Evolutionary conservation across 371 early-diverging fungal genomes (phyloP), one percentile per base, ranked within the genome.

Genomic region (Lichtheimia ramosa): DNA sequence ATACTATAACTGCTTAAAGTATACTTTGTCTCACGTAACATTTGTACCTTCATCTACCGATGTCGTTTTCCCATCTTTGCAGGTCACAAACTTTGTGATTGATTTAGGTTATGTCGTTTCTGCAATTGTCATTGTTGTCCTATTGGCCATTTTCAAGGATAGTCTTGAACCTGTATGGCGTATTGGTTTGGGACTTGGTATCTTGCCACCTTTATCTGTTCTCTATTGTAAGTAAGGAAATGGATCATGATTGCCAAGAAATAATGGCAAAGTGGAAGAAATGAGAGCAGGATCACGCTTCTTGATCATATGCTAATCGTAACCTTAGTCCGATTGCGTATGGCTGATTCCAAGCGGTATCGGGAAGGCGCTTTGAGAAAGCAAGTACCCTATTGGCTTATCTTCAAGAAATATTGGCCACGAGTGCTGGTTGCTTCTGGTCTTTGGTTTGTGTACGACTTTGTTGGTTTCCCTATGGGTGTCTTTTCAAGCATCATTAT

Each of bases 401-500:
- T 84, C 51, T 48, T 86, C 61, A 81, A 75, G 23, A 69, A 80
- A 18, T 85, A 85, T 58, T 86, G 88, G 87, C 75, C 74, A 49
- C 81, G 82, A 48, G 67, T 88, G 24, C 62, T 85, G 13, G 60
- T 83, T 16, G 75, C 83, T 13, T 75, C 79, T 12, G 83, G 81
- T 43, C 68, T 79, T 24, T 88, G 88, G 88, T 88, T 88, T 64
- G 68, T 85, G 27, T 88, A 88, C 68, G 85, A 88, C 64, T 83
- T 82, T 48, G 74, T 86, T 58, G 71, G 82, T 1, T 86, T 81
- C 58, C 84, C 86, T 3, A 74, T 63, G 51, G 81, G 86, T 28
- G 81, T 83, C 56, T 86, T 86, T 43, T 77, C 77, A 13, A 59
- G 69, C 21, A 64, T 82, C 23, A 86, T 88, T 55, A 65, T 88